Evolutionary conservation across 2,329 filamentous ascomycete species (phyloP), one percentile per base, ranked within the genome.

Genomic region (Penicillium sp.): DNA sequence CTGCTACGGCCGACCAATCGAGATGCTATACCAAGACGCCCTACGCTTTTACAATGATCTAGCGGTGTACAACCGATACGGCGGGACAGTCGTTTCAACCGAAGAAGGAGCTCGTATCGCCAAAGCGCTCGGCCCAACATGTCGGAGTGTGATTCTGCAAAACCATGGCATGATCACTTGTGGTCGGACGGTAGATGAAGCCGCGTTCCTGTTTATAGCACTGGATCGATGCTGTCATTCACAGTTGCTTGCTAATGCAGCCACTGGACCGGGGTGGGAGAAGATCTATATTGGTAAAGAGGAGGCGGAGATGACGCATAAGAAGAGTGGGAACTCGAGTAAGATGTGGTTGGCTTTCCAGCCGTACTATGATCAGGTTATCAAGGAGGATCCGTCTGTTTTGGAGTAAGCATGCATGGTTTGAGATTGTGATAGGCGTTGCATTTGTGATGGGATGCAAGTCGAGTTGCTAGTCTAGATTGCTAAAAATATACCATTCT

Each of bases 101-200:
- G 82, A 82, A 52, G 87, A 90, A 67, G 87, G 87, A 0, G 73
- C 80, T 65, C 78, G 81, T 44, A 84, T 90, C 59, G 87, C 87
- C 3, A 75, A 74, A 9, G 82, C 86, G 2, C 76, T 90, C 1
- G 87, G 87, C 0, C 31, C 56, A 13, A 87, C 79, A n/a, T 82
- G 37, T n/a, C 49, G 82, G 68, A 87, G 81, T 1, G 80, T 84
- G 61, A 84, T 90, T 37, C 72, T 90, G 47, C 78, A 86, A 62
- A 90, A 90, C 68, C 87, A 90, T 71, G 88, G 88, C 0, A 75
- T 90, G 35, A 72, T 90, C 42, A 89, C 86, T 0, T 87, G 89
- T 0, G 88, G 88, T 6, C 65, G 71, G 13, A 90, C 88, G 0
- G 87, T 90, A 1, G 87, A 90, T 67, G 88, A 90, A 73, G 87